Evolutionary conservation across 164 flowering plant genomes (phyloP).

Genomic region (Saururus chinensis): DNA sequence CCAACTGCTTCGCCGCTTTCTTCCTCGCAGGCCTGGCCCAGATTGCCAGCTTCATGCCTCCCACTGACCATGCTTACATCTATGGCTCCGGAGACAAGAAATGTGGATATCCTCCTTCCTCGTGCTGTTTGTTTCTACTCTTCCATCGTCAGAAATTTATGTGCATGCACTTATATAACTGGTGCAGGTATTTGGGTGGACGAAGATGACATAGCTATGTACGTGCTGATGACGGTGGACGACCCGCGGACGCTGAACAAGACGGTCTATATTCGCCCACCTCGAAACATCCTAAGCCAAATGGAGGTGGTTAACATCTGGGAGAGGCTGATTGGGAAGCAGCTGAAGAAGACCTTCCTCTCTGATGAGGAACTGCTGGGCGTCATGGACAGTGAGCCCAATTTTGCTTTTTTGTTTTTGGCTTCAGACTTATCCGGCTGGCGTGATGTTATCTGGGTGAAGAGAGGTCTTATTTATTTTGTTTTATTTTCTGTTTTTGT

Average conservation of each 20-base stretch:
- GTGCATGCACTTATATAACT: too few relatives aligned
- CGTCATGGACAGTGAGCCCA: constrained; percentile 1
- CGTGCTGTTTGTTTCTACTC: not conserved
- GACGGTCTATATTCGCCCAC: constrained; percentile 7
- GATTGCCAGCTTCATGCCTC: constrained; percentile 18
- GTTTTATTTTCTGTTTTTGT: not conserved
- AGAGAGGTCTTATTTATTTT: too few relatives aligned
- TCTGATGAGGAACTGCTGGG: not conserved
- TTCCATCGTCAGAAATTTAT: too few relatives aligned
- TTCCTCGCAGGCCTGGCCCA: constrained; percentile 17
- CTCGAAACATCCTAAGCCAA: constrained; percentile 5
- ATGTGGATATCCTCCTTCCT: constrained; percentile 12
- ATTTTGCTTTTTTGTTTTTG: not conserved
- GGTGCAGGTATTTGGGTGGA: constrained; percentile 10
- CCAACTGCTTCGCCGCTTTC: constrained; percentile 16
- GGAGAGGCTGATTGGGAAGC: constrained; percentile 9
- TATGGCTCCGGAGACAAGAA: constrained; percentile 26
- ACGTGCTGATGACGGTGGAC: constrained; percentile 6
- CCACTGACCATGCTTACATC: constrained; percentile 19
- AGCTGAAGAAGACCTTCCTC: constrained; percentile 7
- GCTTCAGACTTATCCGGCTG: not conserved
- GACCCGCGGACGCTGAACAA: constrained; percentile 8
- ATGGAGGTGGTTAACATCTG: constrained; percentile 8
- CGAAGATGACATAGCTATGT: constrained; percentile 9
- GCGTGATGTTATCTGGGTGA: not conserved